Percentiles rank a stretch among this genome's conserved stretches.
These are phyloP conservation scores for Fraxinus sp. DNA, from an alignment of 305 asterid species.

Conservation along the genomic window DNA sequence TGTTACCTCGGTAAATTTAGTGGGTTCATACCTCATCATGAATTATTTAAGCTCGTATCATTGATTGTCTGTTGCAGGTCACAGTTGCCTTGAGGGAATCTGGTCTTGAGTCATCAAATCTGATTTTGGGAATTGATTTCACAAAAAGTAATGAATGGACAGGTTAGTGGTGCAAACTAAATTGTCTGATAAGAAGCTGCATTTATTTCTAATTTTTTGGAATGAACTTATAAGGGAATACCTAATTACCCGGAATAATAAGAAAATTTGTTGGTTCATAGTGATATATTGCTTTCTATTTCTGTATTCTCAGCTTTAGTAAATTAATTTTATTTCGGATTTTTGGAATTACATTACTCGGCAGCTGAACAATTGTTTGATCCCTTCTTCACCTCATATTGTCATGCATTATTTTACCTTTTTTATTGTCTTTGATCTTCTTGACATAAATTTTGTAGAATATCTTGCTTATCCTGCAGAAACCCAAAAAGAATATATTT, in stretches of 20 bases:
- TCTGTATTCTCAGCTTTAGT: conserved; percentile 1
- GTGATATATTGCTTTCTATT: neutral
- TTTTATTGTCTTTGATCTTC: neutral
- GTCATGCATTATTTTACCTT: conserved; percentile 2
- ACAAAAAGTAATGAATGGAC: conserved; percentile 93
- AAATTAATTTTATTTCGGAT: neutral
- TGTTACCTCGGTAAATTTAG: conserved; percentile 10
- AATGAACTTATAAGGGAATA: conserved; percentile 4
- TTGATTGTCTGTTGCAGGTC: conserved; percentile 46
- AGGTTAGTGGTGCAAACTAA: conserved; percentile 38
- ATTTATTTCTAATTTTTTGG: neutral
- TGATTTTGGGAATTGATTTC: conserved; percentile 79
- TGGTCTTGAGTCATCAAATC: conserved; percentile 84
- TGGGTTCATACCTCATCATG: conserved; percentile 13
- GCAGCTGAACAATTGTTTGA: conserved; percentile 1
- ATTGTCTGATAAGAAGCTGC: conserved; percentile 25
- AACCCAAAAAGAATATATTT: neutral
- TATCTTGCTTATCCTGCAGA: neutral
- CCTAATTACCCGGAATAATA: neutral
- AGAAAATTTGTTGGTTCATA: neutral
- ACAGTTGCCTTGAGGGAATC: conserved; percentile 65
- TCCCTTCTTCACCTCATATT: neutral
- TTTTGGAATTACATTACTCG: neutral
- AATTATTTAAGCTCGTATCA: neutral
- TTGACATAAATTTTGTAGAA: neutral